phyloP scores from a whole-genome alignment of 2,329 filamentous ascomycete genomes.

The Annulohypoxylon truncatum region DNA sequence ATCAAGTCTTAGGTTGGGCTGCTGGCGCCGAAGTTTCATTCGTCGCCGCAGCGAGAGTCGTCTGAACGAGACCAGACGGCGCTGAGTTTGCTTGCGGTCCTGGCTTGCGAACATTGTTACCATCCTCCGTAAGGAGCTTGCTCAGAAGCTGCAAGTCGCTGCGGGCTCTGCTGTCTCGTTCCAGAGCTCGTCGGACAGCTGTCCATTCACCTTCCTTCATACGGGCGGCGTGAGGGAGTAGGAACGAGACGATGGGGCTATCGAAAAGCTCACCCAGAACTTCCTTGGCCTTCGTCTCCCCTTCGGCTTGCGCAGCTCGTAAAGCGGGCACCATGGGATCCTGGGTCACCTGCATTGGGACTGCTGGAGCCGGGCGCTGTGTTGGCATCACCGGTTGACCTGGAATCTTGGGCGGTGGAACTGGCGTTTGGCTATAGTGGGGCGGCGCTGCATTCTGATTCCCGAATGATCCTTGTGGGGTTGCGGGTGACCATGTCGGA shows the following conservation, averaged over 20 bases:
- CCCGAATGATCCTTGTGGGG: conserved; percentile 53
- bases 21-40: conserved; percentile 38
- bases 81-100: conserved; percentile 40
- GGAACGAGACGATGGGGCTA: conserved; percentile 74
- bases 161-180: conserved; percentile 72
- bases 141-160: conserved; percentile 70
- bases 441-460: conserved; percentile 39
- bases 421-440: conserved; percentile 50
- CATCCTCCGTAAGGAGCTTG: conserved; percentile 64
- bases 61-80: conserved; percentile 49
- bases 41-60: conserved; percentile 47
- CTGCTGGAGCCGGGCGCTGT: conserved; percentile 31
- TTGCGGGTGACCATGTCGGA: conserved; percentile 66
- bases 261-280: conserved; percentile 72
- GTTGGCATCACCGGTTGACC: conserved; percentile 44
- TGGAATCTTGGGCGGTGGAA: conserved; percentile 50
- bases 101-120: conserved; percentile 49
- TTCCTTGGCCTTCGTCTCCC: conserved; percentile 68
- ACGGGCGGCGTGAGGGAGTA: conserved; percentile 74
- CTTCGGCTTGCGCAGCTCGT: conserved; percentile 60
- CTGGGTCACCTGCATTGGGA: conserved; percentile 46
- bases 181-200: conserved; percentile 76
- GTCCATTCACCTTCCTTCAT: conserved; percentile 79
- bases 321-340: conserved; percentile 53
- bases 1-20: conserved; percentile 44